A percentile compares a stretch with the other conserved stretches of the same genome.
Evolutionary conservation across 495 filamentous ascomycete species (phyloP).

Genomic region (Aspergillus cristatus): DNA sequence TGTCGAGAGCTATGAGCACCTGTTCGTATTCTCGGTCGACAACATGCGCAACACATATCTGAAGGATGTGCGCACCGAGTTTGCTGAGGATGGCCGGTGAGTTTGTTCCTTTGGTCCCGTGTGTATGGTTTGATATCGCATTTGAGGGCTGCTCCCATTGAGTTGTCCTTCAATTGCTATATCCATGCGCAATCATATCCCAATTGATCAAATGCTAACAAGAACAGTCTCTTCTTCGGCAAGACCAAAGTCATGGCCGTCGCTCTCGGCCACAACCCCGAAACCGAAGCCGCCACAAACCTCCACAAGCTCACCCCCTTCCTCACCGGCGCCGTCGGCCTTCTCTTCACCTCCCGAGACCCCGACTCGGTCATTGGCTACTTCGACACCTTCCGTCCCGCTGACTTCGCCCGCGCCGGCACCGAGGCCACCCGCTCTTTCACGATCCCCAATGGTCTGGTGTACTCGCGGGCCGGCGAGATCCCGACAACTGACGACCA

Average conservation of each 20-base stretch:
- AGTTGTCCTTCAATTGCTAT: no score
- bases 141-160: no score
- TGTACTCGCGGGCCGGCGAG: conserved; percentile 70
- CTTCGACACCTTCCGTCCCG: conserved; percentile 55
- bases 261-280: conserved; percentile 67
- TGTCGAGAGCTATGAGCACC: conserved; percentile 75
- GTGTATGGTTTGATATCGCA: conserved; percentile 1
- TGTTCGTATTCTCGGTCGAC: conserved; percentile 87
- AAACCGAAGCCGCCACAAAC: conserved; percentile 67
- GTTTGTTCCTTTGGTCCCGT: no score
- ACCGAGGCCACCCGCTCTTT: conserved; percentile 63
- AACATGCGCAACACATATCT: conserved; percentile 99
- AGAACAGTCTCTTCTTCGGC: conserved; percentile 79
- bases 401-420: conserved; percentile 87
- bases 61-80: conserved; percentile 79
- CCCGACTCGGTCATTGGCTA: conserved; percentile 54
- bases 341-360: conserved; percentile 76
- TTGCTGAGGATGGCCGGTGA: conserved; percentile 70
- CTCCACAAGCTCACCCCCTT: conserved; percentile 59
- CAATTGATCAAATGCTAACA: conserved; percentile 6
- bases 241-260: conserved; percentile 98
- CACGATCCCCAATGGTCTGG: conserved; percentile 64
- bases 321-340: conserved; percentile 73
- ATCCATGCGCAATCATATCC: background rate
- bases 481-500: conserved; percentile 72